phyloP scores from a whole-genome alignment of 2,329 filamentous ascomycete species.

The Cytospora schulzeri region DNA sequence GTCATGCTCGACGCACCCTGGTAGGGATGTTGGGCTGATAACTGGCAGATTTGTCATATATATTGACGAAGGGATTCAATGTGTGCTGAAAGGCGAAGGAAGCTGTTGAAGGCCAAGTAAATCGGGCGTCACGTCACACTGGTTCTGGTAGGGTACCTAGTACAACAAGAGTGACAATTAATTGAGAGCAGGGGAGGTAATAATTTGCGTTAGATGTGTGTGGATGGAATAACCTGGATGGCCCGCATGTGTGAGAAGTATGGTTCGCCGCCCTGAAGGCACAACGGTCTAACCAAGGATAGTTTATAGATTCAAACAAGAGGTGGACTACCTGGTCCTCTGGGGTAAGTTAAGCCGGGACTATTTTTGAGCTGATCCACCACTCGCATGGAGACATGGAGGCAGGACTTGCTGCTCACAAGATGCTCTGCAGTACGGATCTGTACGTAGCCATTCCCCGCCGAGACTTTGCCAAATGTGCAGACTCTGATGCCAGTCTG shows the following conservation, averaged over 20 bases:
- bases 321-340: conserved; percentile 4
- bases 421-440: conserved; percentile 8
- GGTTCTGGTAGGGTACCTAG: conserved; percentile 10
- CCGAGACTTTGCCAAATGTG: conserved; percentile 5
- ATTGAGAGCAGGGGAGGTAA: conserved; percentile 18
- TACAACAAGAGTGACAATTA: conserved; percentile 14
- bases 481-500: not conserved
- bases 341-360: conserved; percentile 21
- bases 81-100: conserved; percentile 18
- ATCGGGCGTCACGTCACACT: conserved; percentile 16
- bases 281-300: conserved; percentile 21
- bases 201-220: conserved; percentile 21
- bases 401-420: conserved; percentile 21
- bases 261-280: conserved; percentile 22
- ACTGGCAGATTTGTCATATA: conserved; percentile 12
- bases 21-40: not conserved
- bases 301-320: conserved; percentile 1
- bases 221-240: conserved; percentile 19
- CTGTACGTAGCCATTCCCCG: not conserved
- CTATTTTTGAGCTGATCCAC: conserved; percentile 14
- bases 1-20: not conserved
- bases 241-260: conserved; percentile 11
- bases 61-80: conserved; percentile 19
- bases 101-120: conserved; percentile 9
- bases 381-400: conserved; percentile 8